Evolutionary conservation across 495 filamentous ascomycete genomes (phyloP).

Genomic region (Cairneyella variabilis): DNA sequence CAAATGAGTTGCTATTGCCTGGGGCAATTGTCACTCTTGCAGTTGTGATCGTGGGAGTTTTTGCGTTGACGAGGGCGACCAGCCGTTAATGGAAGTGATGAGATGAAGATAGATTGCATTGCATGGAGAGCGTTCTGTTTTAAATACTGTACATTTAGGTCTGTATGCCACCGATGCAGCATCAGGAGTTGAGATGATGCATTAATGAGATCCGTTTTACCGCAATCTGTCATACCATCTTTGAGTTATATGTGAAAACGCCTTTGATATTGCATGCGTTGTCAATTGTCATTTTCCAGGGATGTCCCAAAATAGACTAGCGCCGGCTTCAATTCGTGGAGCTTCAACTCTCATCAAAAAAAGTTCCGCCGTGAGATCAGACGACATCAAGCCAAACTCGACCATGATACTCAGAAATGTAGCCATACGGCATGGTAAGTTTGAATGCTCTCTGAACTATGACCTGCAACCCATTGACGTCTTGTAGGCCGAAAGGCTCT

Average conservation of each 20-base stretch:
- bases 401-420: conserved; percentile 51
- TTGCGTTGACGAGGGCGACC: conserved; percentile 77
- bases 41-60: conserved; percentile 89
- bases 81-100: conserved; percentile 44
- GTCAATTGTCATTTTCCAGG: too few species aligned
- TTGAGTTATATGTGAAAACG: too few species aligned
- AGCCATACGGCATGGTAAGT: conserved; percentile 44
- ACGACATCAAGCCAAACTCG: not conserved
- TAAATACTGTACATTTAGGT: conserved; percentile 6
- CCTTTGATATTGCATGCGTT: too few species aligned
- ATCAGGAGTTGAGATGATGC: conserved; percentile 7
- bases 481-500: conserved; percentile 42
- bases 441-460: not conserved
- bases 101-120: conserved; percentile 17
- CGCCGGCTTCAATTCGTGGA: not conserved
- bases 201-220: conserved; percentile 2
- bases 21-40: conserved; percentile 94
- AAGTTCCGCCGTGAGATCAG: conserved; percentile 2
- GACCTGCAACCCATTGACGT: conserved; percentile 18
- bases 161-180: not conserved
- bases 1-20: conserved; percentile 90
- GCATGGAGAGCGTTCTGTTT: conserved; percentile 18
- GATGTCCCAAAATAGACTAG: too few species aligned
- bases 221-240: not conserved
- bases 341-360: conserved; percentile 20